These are phyloP conservation scores for Chenopodium suecicum DNA, from an alignment of 148 eudicot genomes.

Conservation along the genomic window DNA sequence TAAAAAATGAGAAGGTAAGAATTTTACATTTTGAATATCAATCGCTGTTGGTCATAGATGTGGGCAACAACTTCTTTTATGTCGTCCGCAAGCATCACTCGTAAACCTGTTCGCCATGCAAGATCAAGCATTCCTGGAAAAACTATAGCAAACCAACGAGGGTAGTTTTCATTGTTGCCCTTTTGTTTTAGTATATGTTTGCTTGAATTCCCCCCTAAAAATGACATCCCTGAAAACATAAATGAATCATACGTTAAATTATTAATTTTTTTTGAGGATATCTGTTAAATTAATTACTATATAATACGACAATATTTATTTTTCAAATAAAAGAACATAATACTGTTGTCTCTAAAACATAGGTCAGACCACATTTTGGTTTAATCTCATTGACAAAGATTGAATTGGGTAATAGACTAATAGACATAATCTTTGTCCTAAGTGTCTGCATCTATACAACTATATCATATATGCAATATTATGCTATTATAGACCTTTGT, in stretches of 20 bases:
- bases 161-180: not conserved
- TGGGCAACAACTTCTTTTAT: not conserved
- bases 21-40: not conserved
- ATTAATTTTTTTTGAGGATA: not conserved
- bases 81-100: not conserved
- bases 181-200: not conserved
- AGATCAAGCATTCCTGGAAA: constrained; percentile 19
- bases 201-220: not conserved
- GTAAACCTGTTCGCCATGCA: not conserved
- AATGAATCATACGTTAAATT: not conserved
- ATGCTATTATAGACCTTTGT: too few relatives aligned
- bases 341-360: too few relatives aligned
- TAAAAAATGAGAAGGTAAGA: not conserved
- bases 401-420: too few relatives aligned
- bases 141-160: constrained; percentile 23
- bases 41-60: not conserved
- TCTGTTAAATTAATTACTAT: not conserved
- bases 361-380: too few relatives aligned
- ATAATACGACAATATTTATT: not conserved
- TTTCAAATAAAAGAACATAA: too few relatives aligned
- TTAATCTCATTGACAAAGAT: too few relatives aligned
- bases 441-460: too few relatives aligned
- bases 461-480: too few relatives aligned
- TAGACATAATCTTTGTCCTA: too few relatives aligned
- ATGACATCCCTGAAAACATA: constrained; percentile 7